phyloP scores from a whole-genome alignment of 73 alveolate species.

The Blepharisma japonicum region DNA sequence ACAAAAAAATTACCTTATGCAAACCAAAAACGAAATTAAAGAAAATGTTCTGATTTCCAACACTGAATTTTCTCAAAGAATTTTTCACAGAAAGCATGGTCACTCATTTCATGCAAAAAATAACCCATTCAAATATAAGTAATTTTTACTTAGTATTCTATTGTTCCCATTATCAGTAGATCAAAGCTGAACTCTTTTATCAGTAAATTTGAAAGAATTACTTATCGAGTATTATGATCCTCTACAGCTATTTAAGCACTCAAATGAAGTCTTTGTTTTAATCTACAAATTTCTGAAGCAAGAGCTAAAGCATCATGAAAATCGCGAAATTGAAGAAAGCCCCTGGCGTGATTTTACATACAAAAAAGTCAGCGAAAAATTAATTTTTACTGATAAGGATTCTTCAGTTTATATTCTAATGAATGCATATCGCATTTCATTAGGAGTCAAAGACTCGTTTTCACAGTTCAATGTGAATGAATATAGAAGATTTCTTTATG shows the following conservation, averaged over 20 bases:
- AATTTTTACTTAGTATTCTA: neutral
- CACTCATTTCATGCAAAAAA: conserved; percentile 1
- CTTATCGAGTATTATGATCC: conserved; percentile 12
- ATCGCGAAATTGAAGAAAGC: neutral
- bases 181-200: neutral
- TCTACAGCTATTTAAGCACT: neutral
- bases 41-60: neutral
- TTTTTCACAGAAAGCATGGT: neutral
- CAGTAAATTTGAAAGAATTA: neutral
- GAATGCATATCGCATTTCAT: too few relatives aligned
- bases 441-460: too few relatives aligned
- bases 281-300: neutral
- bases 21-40: conserved; percentile 2
- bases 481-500: too few relatives aligned
- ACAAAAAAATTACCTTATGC: neutral
- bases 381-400: neutral
- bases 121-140: conserved; percentile 5
- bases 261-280: neutral
- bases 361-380: neutral
- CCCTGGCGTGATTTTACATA: conserved; percentile 18
- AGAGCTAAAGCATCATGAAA: neutral
- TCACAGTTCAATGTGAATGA: too few relatives aligned
- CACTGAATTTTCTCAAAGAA: conserved; percentile 10
- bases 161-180: neutral
- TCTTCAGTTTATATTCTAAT: conserved; percentile 9